These are phyloP conservation scores for Lachnellula subtilissima DNA, from an alignment of 2,329 filamentous ascomycete genomes.

Conservation along the genomic window DNA sequence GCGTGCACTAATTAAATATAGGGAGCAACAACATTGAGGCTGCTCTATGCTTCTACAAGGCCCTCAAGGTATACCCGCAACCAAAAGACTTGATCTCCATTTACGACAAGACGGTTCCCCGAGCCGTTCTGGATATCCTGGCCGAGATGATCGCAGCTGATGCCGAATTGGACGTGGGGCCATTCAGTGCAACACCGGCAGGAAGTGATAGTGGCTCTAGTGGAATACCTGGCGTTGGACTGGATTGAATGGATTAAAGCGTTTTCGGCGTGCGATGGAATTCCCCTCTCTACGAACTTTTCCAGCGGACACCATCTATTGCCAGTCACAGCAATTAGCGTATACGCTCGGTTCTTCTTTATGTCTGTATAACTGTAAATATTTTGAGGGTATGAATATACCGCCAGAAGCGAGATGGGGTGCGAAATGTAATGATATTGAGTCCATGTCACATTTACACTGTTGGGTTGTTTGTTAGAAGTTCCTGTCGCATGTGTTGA, in stretches of 20 bases:
- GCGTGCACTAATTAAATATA: conserved; percentile 31
- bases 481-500: too few relatives aligned
- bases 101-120: conserved; percentile 78
- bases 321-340: conserved; percentile 21
- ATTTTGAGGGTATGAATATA: conserved; percentile 24
- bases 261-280: conserved; percentile 1
- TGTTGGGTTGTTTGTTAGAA: background rate
- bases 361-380: conserved; percentile 27
- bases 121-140: conserved; percentile 91
- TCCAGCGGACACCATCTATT: conserved; percentile 6
- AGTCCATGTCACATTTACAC: background rate
- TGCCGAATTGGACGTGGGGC: conserved; percentile 60
- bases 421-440: conserved; percentile 16
- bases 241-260: conserved; percentile 24
- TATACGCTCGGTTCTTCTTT: conserved; percentile 19
- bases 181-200: conserved; percentile 25
- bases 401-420: conserved; percentile 1
- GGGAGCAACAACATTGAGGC: conserved; percentile 71
- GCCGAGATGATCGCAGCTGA: conserved; percentile 98
- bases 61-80: conserved; percentile 95
- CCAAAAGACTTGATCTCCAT: conserved; percentile 90
- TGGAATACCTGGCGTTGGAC: conserved; percentile 25
- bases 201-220: conserved; percentile 22
- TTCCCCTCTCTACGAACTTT: conserved; percentile 10
- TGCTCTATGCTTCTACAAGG: conserved; percentile 95